phyloP scores from a whole-genome alignment of 148 eudicot species.

The Camellia lanceoleosa region DNA sequence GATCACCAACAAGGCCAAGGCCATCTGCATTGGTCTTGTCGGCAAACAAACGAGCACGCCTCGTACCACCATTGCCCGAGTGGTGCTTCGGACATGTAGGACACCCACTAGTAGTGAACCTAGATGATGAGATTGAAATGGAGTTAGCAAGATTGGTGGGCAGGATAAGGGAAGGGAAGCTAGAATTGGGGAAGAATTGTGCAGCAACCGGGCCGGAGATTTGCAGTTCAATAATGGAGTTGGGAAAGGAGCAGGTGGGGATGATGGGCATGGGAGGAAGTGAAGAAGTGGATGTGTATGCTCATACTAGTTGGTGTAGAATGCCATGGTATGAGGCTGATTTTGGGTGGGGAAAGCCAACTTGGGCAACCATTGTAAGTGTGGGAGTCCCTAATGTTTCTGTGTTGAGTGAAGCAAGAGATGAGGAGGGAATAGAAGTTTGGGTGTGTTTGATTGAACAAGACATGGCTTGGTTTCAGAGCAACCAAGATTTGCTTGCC shows the following conservation, averaged over 20 bases:
- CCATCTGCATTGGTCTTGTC: background rate
- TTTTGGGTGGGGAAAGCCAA: constrained; percentile 9
- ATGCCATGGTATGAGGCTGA: background rate
- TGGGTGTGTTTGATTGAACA: background rate
- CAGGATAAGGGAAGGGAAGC: too few species aligned
- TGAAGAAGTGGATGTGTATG: background rate
- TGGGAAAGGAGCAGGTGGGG: background rate
- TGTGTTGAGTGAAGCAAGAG: background rate
- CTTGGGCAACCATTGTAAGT: background rate
- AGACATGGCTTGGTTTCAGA: background rate
- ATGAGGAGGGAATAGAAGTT: background rate
- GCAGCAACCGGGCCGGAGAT: too few species aligned
- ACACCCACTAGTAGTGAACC: background rate
- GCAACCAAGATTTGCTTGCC: background rate
- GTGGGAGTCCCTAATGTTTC: background rate
- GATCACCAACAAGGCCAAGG: background rate
- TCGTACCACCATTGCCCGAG: background rate
- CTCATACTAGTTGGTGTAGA: background rate
- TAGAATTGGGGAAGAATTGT: too few species aligned
- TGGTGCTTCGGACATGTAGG: background rate
- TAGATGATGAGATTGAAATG: too few species aligned
- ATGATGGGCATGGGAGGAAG: background rate
- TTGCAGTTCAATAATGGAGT: too few species aligned
- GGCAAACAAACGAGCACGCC: background rate
- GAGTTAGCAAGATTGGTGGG: too few species aligned